phyloP scores from a whole-genome alignment of 306 rosid genomes.

The Vigna mungo region DNA sequence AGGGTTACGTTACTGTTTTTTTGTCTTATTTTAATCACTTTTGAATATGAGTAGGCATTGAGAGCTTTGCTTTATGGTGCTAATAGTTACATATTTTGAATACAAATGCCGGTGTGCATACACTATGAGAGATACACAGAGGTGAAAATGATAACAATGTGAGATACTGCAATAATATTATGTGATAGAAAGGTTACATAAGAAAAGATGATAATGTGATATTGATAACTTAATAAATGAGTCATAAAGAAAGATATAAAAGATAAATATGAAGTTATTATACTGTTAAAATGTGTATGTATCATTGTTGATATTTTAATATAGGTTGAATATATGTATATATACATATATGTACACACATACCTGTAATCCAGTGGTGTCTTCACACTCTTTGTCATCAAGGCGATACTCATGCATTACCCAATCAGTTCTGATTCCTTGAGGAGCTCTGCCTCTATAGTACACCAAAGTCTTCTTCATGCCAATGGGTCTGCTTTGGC shows the following conservation, averaged over 20 bases:
- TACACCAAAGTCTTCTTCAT: constrained; percentile 98
- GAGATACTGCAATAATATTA: neutral
- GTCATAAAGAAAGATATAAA: neutral
- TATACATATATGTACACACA: neutral
- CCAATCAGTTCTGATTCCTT: constrained; percentile 95
- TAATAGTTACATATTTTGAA: neutral
- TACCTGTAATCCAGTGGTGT: constrained; percentile 78
- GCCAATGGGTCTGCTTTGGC: constrained; percentile 83
- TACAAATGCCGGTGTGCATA: neutral
- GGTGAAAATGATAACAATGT: neutral
- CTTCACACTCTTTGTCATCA: constrained; percentile 82
- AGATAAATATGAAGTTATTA: neutral
- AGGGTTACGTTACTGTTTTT: neutral
- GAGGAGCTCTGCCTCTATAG: constrained; percentile 98
- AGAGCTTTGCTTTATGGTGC: neutral
- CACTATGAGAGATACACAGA: neutral
- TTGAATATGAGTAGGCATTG: neutral
- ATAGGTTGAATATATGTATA: neutral
- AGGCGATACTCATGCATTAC: constrained; percentile 99
- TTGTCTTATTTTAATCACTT: neutral
- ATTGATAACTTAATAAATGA: too few relatives aligned
- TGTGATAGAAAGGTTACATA: neutral
- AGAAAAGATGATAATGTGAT: neutral
- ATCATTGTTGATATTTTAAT: neutral
- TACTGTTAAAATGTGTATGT: neutral